Conservation (phyloP, 2,329 filamentous ascomycete species). For the Phaeosphaeriaceae sp. region DNA sequence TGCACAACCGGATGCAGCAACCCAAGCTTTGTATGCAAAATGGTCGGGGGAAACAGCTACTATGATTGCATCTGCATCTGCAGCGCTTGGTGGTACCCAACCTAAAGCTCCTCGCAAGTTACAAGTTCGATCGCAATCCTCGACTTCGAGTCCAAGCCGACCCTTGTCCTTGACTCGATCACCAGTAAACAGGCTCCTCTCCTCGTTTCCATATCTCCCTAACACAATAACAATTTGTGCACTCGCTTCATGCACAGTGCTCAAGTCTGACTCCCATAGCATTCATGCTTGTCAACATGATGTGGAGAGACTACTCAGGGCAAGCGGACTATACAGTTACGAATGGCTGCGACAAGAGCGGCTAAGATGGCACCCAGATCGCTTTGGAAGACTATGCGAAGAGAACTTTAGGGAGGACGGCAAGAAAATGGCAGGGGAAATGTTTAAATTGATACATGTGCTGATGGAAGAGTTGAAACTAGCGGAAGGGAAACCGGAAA, state of each 20-base stretch:
- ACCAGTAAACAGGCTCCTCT: slow-evolving; percentile 30
- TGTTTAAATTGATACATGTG: slow-evolving; percentile 45
- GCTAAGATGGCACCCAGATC: slow-evolving; percentile 46
- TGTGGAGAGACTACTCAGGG: slow-evolving; percentile 37
- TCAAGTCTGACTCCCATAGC: slow-evolving; percentile 30
- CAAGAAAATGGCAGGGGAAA: slow-evolving; percentile 41
- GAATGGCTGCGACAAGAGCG: slow-evolving; percentile 46
- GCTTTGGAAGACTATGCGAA: slow-evolving; percentile 43
- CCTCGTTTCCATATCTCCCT: slow-evolving; percentile 41
- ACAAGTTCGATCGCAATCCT: slow-evolving; percentile 42
- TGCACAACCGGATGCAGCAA: slow-evolving; percentile 22
- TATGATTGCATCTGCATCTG: slow-evolving; percentile 35
- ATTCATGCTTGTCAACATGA: slow-evolving; percentile 45
- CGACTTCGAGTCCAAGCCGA: slow-evolving; percentile 3
- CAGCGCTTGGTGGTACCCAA: slow-evolving; percentile 22
- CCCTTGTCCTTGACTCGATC: slow-evolving; percentile 38
- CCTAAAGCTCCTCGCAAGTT: slow-evolving; percentile 27
- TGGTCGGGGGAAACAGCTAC: slow-evolving; percentile 38
- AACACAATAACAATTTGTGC: slow-evolving; percentile 27
- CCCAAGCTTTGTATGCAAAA: slow-evolving; percentile 35
- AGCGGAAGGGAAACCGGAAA: background rate
- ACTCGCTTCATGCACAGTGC: slow-evolving; percentile 25
- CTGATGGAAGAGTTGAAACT: slow-evolving; percentile 34
- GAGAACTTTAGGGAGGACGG: slow-evolving; percentile 40
- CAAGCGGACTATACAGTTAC: slow-evolving; percentile 42